Base-by-base conservation (phyloP, 345 rosid genomes). In the Dipteronia dyeriana region DNA sequence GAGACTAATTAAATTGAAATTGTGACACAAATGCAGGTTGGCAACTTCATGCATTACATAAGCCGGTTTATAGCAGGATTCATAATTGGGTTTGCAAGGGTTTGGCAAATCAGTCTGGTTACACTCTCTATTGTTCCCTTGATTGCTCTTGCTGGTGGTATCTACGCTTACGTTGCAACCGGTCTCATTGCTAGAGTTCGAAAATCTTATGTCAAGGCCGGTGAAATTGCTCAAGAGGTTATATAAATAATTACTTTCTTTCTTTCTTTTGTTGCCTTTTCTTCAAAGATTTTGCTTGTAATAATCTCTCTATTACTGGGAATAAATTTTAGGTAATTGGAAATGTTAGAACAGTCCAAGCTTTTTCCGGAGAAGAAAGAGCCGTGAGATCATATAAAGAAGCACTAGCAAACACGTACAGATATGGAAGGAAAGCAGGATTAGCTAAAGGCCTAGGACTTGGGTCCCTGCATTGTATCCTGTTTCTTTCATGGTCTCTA, bases 141-240 rank as follows among this genome's bases (percentile, higher is more conserved):
- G 63, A 96, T 96, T 43, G 99, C 99, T 49, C 79, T 96, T 19
- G 98, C 99, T 4, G 99, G 98, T 2, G 99, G 98, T 19, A 9
- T 90, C 70, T 96, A 96, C 26, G 99, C 99, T 3, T 96, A 76
- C 19, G 86, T 94, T 0, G 89, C 98, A 70, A 94, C 89, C 1
- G 95, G 99, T 66, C 94, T 94, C 9, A 85, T 96, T 45, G 95
- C 91, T 7, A 73, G 91, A 62, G 92, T 94, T 22, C 87, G 98
- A 6, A 94, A 91, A 80, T 84, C 98, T 70, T 96, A 96, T 74
- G 94, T 94, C 75, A 96, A 84, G 75, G 99, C 98, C 57, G 98
- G 98, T 11, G 97, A 92, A 82, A 92, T 94, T 22, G 99, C 99
- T 0, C 98, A 96, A 85, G 99, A 96, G 95, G 99, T 95, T 34